phyloP scores from a whole-genome alignment of 441 rosid genomes.

The Arabidopsis lyrata region DNA sequence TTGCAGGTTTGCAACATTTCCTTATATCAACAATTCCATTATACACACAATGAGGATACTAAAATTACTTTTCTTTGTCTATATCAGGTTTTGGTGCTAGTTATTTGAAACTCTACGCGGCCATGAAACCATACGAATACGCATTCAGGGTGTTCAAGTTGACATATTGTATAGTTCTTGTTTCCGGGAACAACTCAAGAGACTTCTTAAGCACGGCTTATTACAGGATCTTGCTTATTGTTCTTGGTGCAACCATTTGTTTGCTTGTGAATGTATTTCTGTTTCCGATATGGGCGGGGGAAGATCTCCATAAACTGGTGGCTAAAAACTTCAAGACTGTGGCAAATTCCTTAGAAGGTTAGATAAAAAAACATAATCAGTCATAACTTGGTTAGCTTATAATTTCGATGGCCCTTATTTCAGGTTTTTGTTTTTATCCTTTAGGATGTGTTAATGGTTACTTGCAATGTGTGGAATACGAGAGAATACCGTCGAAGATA shows the following conservation, averaged over 20 bases:
- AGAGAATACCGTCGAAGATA: conserved; percentile 64
- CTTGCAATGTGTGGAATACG: conserved; percentile 59
- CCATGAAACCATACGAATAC: conserved; percentile 78
- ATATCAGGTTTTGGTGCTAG: conserved; percentile 64
- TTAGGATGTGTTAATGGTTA: conserved; percentile 68
- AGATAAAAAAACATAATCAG: too few relatives aligned
- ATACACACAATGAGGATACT: not conserved
- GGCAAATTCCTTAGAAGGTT: conserved; percentile 81
- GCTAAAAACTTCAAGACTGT: conserved; percentile 79
- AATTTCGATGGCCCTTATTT: not conserved
- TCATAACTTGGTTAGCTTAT: not conserved
- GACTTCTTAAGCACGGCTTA: conserved; percentile 61
- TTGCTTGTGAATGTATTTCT: conserved; percentile 64
- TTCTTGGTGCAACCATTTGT: conserved; percentile 69
- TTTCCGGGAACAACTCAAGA: conserved; percentile 65
- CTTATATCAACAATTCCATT: not conserved
- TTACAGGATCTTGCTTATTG: conserved; percentile 66
- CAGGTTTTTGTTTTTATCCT: not conserved
- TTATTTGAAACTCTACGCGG: conserved; percentile 65
- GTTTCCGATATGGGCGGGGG: conserved; percentile 90
- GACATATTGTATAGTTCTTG: conserved; percentile 79
- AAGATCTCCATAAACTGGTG: conserved; percentile 80
- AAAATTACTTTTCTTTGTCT: not conserved
- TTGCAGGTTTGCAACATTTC: conserved; percentile 60
- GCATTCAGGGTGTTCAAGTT: conserved; percentile 81